Percentiles rank a stretch among this genome's conserved stretches.
Evolutionary conservation across 257 asterid species (phyloP).

Genomic region (Gardenia jasminoides): DNA sequence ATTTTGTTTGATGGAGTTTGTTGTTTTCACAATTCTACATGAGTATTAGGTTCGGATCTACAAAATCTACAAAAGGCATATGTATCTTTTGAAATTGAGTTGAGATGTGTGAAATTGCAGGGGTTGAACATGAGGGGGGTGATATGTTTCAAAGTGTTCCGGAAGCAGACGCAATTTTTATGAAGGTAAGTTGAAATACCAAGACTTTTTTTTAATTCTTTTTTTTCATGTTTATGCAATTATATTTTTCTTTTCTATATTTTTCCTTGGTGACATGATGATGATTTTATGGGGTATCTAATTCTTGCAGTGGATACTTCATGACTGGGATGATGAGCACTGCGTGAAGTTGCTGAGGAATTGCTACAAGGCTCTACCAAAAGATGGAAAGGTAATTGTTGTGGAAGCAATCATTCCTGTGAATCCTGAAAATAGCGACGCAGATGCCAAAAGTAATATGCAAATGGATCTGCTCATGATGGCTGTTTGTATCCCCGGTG

Average conservation of each 20-base stretch:
- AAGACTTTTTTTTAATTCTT: background rate
- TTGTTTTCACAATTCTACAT: too few species aligned
- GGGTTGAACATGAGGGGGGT: slow-evolving; percentile 5
- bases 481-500: background rate
- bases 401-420: slow-evolving; percentile 10
- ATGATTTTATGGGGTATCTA: slow-evolving; percentile 8
- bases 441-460: background rate
- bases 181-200: background rate
- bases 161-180: slow-evolving; percentile 11
- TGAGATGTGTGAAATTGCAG: background rate
- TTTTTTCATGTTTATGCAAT: too few species aligned
- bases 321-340: background rate
- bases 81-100: background rate
- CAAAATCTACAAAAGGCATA: too few species aligned
- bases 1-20: too few species aligned
- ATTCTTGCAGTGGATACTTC: slow-evolving; percentile 3
- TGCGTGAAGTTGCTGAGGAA: slow-evolving; percentile 8
- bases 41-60: too few species aligned
- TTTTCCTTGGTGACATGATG: too few species aligned
- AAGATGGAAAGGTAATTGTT: background rate
- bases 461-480: slow-evolving; percentile 8
- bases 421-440: slow-evolving; percentile 1
- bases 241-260: too few species aligned
- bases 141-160: slow-evolving; percentile 18
- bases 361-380: slow-evolving; percentile 14